Conservation (phyloP, 306 rosid species). For the Luffa acutangula region DNA sequence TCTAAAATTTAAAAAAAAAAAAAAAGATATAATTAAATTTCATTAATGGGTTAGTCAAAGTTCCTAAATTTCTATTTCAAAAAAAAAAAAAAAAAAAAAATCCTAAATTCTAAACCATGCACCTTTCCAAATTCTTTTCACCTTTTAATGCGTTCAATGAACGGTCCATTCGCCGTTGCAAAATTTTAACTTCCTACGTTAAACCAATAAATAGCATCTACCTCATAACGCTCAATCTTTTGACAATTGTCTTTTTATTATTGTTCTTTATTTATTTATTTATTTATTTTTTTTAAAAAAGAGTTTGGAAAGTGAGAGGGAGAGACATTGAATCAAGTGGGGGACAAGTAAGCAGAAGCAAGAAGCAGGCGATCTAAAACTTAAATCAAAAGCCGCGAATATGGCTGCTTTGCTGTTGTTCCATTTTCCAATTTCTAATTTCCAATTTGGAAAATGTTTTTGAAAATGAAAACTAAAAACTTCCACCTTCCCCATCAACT, state of each 20-base stretch:
- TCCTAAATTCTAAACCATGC: background rate
- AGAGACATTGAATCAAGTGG: background rate
- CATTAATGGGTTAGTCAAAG: background rate
- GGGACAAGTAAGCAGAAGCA: background rate
- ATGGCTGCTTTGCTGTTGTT: background rate
- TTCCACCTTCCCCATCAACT: too few relatives aligned
- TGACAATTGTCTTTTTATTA: too few relatives aligned
- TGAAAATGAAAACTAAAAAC: too few relatives aligned
- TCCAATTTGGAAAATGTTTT: background rate
- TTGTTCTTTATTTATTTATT: too few relatives aligned
- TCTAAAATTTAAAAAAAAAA: too few relatives aligned
- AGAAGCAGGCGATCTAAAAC: background rate
- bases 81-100: too few relatives aligned
- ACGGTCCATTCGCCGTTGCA: background rate
- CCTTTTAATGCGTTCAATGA: conserved; percentile 4
- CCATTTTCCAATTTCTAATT: background rate
- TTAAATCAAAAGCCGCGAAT: too few relatives aligned
- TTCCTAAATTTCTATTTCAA: background rate
- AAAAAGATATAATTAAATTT: background rate
- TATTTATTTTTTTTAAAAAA: too few relatives aligned
- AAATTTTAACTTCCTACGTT: background rate
- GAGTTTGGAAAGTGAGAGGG: background rate
- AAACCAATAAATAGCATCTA: background rate
- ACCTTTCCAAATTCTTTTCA: background rate
- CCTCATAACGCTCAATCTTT: too few relatives aligned